phyloP scores from a whole-genome alignment of 306 rosid genomes.

The Alnus rubra region DNA sequence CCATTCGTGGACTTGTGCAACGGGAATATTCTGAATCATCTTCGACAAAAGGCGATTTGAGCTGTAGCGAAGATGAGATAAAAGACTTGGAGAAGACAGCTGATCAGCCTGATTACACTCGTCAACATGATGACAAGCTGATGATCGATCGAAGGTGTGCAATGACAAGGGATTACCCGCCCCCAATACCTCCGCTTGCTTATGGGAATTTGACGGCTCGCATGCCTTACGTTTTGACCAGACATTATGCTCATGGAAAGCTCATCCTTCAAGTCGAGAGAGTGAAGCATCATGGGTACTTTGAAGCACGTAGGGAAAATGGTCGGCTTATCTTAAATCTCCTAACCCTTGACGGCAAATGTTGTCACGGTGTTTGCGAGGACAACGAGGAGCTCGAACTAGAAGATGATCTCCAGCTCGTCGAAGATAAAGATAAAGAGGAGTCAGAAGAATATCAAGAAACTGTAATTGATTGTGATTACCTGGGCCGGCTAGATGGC shows the following conservation, averaged over 20 bases:
- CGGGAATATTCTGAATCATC: background rate
- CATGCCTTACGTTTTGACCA: constrained; percentile 47
- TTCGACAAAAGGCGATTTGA: constrained; percentile 39
- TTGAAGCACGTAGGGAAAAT: constrained; percentile 41
- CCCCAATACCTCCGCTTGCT: constrained; percentile 40
- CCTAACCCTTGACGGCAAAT: background rate
- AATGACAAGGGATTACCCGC: constrained; percentile 43
- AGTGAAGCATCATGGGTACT: constrained; percentile 25
- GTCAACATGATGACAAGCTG: background rate
- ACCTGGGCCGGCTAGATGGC: too few relatives aligned
- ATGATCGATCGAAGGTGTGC: background rate
- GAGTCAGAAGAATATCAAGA: background rate
- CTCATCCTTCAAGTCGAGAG: constrained; percentile 39
- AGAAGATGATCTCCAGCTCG: background rate
- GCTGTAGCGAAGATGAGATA: constrained; percentile 1
- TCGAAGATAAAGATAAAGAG: constrained; percentile 2
- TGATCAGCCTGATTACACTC: too few relatives aligned
- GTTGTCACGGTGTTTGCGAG: background rate
- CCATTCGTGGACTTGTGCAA: constrained; percentile 13
- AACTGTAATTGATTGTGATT: background rate
- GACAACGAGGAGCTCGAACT: background rate
- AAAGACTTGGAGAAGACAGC: background rate
- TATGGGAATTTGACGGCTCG: constrained; percentile 22
- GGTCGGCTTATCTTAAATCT: constrained; percentile 54
- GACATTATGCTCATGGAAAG: constrained; percentile 47